Evolutionary conservation across 176 grass and related monocot species (phyloP), one percentile per base, ranked within the genome.

Genomic region (Raddia guianensis): DNA sequence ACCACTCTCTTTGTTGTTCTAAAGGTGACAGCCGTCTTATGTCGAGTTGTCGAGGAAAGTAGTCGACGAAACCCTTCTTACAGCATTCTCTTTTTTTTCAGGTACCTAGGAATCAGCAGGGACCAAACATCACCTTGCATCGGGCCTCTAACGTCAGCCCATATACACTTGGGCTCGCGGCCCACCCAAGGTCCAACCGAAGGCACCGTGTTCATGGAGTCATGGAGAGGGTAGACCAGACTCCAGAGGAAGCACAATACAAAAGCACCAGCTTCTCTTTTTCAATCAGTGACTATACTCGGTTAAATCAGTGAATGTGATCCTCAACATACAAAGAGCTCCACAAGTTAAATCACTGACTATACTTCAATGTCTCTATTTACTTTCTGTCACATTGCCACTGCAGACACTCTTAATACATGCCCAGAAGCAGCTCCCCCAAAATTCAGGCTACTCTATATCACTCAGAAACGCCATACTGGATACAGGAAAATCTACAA

Each of bases 401-500:
- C 12, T 33, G 43, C 68, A 80, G 14, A 64, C 9, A 78, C 50
- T 34, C 8, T 49, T 49, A 80, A 34, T 48, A 34, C 78, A 70
- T 59, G 66, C 54, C 47, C 67, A 80, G n/a, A 48, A 9, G 78
- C 10, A 32, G 42, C 45, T 70, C 6, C 6, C 53, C 45, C 16
- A 37, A 63, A 49, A 20, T 72, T 48, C 20, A 27, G 53, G 37
- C 37, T 40, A 40, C 43, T 68, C 49, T 67, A 58, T 67, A 58
- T 49, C 52, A 9, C 44, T 71, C 12, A 27, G 47, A 66, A 70
- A 49, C 61, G 68, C 46, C 15, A 82, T 37, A 71, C 46, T 50
- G 72, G 55, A 72, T 66, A 52, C 61, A 66, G 5, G 61, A 45
- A 78, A 78, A 20, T 78, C 47, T 52, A 78, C 76, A 78, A 66